phyloP scores from a whole-genome alignment of 129 eudicot species.

The Artemisia argyi region DNA sequence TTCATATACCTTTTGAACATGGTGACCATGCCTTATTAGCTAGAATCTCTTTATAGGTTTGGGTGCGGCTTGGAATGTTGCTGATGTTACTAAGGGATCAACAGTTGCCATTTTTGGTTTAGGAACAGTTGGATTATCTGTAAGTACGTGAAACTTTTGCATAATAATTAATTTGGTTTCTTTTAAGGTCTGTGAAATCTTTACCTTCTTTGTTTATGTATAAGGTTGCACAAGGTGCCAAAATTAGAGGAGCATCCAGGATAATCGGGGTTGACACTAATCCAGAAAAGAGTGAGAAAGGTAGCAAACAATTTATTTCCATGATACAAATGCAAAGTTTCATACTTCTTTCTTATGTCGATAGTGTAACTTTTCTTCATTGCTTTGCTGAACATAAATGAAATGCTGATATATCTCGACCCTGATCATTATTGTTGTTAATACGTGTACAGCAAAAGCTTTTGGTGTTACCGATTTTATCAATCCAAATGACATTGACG shows the following conservation, averaged over 20 bases:
- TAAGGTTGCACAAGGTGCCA: slow-evolving; percentile 97
- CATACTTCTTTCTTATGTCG: too few relatives aligned
- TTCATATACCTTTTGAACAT: too few relatives aligned
- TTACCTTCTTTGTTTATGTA: slow-evolving; percentile 2
- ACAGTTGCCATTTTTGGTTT: slow-evolving; percentile 88
- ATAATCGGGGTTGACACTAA: slow-evolving; percentile 87
- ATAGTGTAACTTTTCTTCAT: not conserved
- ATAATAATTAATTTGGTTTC: not conserved
- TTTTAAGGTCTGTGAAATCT: not conserved
- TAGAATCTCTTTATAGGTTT: slow-evolving; percentile 45
- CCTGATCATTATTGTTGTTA: slow-evolving; percentile 14
- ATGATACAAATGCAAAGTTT: too few relatives aligned
- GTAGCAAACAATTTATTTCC: slow-evolving; percentile 33
- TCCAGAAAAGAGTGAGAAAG: slow-evolving; percentile 67
- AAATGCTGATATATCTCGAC: not conserved
- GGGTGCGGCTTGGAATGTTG: slow-evolving; percentile 98
- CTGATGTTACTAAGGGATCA: slow-evolving; percentile 72
- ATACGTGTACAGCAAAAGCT: slow-evolving; percentile 59
- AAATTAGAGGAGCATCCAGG: slow-evolving; percentile 81
- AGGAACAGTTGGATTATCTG: slow-evolving; percentile 99
- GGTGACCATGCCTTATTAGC: slow-evolving; percentile 9
- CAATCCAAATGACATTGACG: slow-evolving; percentile 74
- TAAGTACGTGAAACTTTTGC: slow-evolving; percentile 38
- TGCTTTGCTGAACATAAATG: slow-evolving; percentile 1
- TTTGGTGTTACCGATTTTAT: slow-evolving; percentile 92